A percentile compares a stretch with the other conserved stretches of the same genome.
Evolutionary conservation across 75 land plant genomes (phyloP).

Genomic region (Selaginella tamariscina): DNA sequence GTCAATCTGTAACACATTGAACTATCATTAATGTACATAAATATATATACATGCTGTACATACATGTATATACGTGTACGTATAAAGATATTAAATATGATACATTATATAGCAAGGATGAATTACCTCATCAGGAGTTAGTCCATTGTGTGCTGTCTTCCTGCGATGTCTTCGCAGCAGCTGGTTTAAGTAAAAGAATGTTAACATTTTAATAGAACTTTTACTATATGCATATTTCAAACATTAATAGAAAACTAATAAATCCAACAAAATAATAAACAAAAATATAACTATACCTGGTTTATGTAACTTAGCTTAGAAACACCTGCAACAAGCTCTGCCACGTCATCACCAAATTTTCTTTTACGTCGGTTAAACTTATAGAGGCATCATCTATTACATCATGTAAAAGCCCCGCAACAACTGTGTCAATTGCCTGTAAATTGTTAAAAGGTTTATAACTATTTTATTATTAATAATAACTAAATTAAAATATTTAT

Average conservation of each 20-base stretch:
- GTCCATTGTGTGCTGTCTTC: constrained; percentile 37
- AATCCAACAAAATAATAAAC: background rate
- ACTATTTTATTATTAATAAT: too few species aligned
- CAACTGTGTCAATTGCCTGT: constrained; percentile 86
- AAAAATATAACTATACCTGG: constrained; percentile 40
- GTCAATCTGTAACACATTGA: constrained; percentile 44
- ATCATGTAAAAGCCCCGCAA: constrained; percentile 95
- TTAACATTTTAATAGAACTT: background rate
- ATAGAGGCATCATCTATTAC: constrained; percentile 76
- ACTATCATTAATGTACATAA: too few species aligned
- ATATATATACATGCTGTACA: too few species aligned
- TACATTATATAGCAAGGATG: background rate
- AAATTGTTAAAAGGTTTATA: background rate
- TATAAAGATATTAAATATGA: too few species aligned
- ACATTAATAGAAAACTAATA: constrained; percentile 6
- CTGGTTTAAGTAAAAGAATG: constrained; percentile 28
- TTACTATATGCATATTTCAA: background rate
- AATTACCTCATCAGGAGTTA: constrained; percentile 67
- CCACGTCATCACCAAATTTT: constrained; percentile 81
- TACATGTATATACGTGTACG: too few species aligned
- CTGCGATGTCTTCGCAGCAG: constrained; percentile 76
- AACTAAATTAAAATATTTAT: too few species aligned
- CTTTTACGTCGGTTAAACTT: constrained; percentile 38
- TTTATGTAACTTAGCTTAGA: constrained; percentile 85
- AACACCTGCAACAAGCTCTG: constrained; percentile 80